Evolutionary conservation across 768 basidiomycete genomes (phyloP).

Genomic region (Cubamyces sp.): DNA sequence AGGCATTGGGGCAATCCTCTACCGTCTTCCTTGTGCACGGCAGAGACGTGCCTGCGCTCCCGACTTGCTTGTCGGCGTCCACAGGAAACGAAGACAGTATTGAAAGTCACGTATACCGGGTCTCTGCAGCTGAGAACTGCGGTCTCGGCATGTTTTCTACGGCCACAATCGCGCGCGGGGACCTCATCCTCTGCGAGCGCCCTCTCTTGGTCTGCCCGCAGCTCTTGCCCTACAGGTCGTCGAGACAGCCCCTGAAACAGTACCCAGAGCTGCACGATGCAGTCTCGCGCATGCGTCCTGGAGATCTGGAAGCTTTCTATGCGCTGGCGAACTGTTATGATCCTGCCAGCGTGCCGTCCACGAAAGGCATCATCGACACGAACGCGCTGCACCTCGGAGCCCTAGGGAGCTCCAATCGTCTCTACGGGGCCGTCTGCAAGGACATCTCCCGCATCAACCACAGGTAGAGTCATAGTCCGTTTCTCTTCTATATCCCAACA

Average conservation of each 20-base stretch:
- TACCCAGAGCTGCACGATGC: conserved; percentile 14
- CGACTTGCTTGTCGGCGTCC: too few relatives aligned
- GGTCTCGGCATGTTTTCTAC: conserved; percentile 11
- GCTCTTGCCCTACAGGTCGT: conserved; percentile 6
- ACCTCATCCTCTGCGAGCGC: conserved; percentile 7
- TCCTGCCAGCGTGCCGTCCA: not conserved
- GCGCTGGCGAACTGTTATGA: conserved; percentile 1
- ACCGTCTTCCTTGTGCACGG: too few relatives aligned
- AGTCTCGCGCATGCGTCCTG: not conserved
- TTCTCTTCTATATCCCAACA: not conserved
- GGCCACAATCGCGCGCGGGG: not conserved
- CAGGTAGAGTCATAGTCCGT: not conserved
- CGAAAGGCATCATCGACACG: conserved; percentile 17
- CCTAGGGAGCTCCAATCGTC: not conserved
- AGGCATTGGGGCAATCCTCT: too few relatives aligned
- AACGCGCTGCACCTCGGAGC: conserved; percentile 8
- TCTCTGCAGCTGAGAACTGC: not conserved
- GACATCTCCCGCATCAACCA: conserved; percentile 14
- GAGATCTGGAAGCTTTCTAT: not conserved
- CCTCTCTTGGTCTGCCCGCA: conserved; percentile 15
- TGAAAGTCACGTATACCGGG: not conserved
- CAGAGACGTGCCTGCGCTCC: too few relatives aligned
- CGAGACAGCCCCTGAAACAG: not conserved
- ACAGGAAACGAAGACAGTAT: too few relatives aligned
- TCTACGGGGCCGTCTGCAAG: conserved; percentile 14